These are phyloP conservation scores for Hypoxylon fuscum DNA, from an alignment of 495 filamentous ascomycete species.

Conservation along the genomic window DNA sequence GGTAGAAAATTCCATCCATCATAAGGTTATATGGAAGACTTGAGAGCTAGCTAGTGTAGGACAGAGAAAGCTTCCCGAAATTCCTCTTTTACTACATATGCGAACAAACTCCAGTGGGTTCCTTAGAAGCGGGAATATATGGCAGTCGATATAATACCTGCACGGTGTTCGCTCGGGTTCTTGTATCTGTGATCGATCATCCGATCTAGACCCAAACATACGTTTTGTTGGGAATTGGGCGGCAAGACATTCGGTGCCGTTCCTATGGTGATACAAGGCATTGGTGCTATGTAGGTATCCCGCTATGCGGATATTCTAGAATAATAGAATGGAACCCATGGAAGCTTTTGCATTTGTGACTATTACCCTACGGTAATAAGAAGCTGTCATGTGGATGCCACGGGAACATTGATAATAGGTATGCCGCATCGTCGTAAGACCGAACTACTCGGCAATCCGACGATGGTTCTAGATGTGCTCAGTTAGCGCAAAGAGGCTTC, in stretches of 20 bases:
- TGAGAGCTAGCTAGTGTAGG: background rate
- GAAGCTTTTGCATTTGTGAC: too few species aligned
- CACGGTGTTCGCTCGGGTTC: background rate
- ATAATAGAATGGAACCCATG: too few species aligned
- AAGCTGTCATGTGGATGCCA: too few species aligned
- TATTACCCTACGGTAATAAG: too few species aligned
- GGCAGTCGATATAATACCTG: constrained; percentile 3
- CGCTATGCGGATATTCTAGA: background rate
- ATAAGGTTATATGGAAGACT: too few species aligned
- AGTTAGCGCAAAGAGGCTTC: constrained; percentile 22
- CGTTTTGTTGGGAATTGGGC: constrained; percentile 13
- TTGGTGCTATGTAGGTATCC: background rate
- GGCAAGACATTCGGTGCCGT: background rate
- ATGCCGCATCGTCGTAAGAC: background rate
- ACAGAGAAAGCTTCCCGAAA: background rate
- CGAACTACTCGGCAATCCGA: background rate
- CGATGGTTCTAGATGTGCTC: background rate
- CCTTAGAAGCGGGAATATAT: constrained; percentile 4
- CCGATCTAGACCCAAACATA: constrained; percentile 8
- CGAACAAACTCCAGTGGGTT: background rate
- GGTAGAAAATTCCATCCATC: background rate
- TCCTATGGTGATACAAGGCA: background rate
- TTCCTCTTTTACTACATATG: constrained; percentile 1
- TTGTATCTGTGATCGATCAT: constrained; percentile 10
- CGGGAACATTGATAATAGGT: too few species aligned